Evolutionary conservation across 1,284 basidiomycete species (phyloP).

Genomic region (Boletus albobrunnescens): DNA sequence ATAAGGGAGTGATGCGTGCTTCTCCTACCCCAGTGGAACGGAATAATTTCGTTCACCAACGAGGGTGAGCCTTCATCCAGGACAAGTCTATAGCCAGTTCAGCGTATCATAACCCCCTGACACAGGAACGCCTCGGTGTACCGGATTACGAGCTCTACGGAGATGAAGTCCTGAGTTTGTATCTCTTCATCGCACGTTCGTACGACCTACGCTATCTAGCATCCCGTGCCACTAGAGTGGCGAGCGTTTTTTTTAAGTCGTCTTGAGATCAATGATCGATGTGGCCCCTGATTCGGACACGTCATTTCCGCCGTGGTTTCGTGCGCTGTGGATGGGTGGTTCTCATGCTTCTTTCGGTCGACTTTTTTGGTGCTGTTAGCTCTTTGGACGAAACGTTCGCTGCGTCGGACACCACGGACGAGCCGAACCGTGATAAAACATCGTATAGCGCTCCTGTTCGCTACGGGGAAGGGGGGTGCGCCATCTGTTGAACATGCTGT

Average conservation of each 20-base stretch:
- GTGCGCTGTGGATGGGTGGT: slow-evolving; percentile 1
- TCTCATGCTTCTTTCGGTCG: slow-evolving; percentile 13
- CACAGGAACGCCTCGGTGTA: slow-evolving; percentile 31
- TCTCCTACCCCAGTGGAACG: slow-evolving; percentile 10
- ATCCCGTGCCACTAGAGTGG: slow-evolving; percentile 15
- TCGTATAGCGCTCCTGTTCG: neutral
- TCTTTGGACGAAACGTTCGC: slow-evolving; percentile 2
- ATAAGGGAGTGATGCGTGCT: slow-evolving; percentile 9
- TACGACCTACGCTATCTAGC: slow-evolving; percentile 13
- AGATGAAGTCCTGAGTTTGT: slow-evolving; percentile 25
- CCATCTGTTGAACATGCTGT: slow-evolving; percentile 6
- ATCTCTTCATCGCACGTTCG: slow-evolving; percentile 29
- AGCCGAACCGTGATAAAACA: slow-evolving; percentile 1
- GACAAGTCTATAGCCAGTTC: slow-evolving; percentile 28
- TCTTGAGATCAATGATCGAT: slow-evolving; percentile 25
- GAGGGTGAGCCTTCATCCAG: slow-evolving; percentile 10
- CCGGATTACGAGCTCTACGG: slow-evolving; percentile 27
- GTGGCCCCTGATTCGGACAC: slow-evolving; percentile 5
- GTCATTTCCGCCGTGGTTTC: slow-evolving; percentile 26
- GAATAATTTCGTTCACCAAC: slow-evolving; percentile 11
- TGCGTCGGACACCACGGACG: slow-evolving; percentile 7
- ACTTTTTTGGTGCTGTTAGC: slow-evolving; percentile 9
- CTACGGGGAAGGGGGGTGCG: no score
- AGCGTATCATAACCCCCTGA: slow-evolving; percentile 12
- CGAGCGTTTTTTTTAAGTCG: slow-evolving; percentile 1